Conservation (phyloP, 2,329 filamentous ascomycete species). For the Diaporthe sp. region DNA sequence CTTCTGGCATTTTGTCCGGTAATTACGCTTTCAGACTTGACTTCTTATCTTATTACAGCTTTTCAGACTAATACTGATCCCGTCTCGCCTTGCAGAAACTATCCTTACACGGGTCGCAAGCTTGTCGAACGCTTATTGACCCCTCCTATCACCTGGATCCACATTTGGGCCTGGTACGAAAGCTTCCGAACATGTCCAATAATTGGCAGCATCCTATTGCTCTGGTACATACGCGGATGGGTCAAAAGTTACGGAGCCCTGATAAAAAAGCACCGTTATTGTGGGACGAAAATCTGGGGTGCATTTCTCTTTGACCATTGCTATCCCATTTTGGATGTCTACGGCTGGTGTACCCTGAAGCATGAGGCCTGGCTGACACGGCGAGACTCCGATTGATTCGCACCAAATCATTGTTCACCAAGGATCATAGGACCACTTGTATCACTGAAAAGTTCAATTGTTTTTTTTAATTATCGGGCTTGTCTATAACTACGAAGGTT, state of each 20-base stretch:
- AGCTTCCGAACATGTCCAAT: background rate
- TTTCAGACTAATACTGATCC: background rate
- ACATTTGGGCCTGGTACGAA: background rate
- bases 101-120: slow-evolving; percentile 15
- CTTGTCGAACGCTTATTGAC: background rate
- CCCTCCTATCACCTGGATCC: background rate
- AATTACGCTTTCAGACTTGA: background rate
- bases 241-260: background rate
- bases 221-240: background rate
- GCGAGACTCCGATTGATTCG: background rate
- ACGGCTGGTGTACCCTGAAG: background rate
- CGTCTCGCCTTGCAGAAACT: background rate
- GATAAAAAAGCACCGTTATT: background rate
- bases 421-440: too few species aligned
- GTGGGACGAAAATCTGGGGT: slow-evolving; percentile 6
- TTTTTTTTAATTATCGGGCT: background rate
- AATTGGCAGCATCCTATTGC: background rate
- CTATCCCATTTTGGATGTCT: slow-evolving; percentile 2
- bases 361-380: slow-evolving; percentile 1
- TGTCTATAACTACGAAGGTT: too few species aligned
- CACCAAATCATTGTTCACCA: too few species aligned
- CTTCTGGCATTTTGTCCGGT: background rate
- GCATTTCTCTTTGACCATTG: slow-evolving; percentile 23
- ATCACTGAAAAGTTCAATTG: too few species aligned
- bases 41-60: background rate